Base-by-base conservation (phyloP, 306 rosid genomes). In the Pyrus communis region DNA sequence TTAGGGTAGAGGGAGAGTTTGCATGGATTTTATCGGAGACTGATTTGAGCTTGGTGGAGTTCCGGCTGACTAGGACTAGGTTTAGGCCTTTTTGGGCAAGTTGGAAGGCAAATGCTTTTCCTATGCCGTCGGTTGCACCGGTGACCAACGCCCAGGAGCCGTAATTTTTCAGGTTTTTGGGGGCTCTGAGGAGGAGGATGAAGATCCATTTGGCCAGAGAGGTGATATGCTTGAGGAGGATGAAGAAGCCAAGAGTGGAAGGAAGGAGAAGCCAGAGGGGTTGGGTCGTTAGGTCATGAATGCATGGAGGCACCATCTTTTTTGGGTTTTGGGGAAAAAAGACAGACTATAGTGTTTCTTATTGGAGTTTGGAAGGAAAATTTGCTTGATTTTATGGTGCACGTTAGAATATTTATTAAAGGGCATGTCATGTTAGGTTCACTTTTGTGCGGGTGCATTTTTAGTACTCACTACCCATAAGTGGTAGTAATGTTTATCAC, bases 61-160 rank as follows among this genome's bases (percentile, higher is more conserved):
- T 82, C 58, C 98, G 81, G 68, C 97, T 83, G 8, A 94, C 87
- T 0, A 94, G 85, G 27, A 94, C 9, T 4, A 94, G 75, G 91
- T 90, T 90, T 43, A 90, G 82, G 35, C 97, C 96, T 65, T 85
- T 73, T 0, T 77, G 52, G 33, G 96, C 96, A 0, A 93, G 77
- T 68, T 90, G 90, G 70, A 59, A 46, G 61, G 97, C 90, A 40
- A 91, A 61, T 70, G 97, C 91, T 69, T 88, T 93, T 4, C 98
- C 96, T 4, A 93, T 91, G 57, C 98, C 98, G 22, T 90, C 97
- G 0, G 97, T 93, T 73, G 97, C 85, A 12, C 98, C 98, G 2
- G 96, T 91, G 68, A 93, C 49, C 18, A 93, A 19, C 3, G 86
- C 91, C 98, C 98, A 93, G 1, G 96, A 86, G 68, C 98, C 98